Evolutionary conservation across 306 rosid species (phyloP), one percentile per base, ranked within the genome.

Genomic region (Vigna radiata): DNA sequence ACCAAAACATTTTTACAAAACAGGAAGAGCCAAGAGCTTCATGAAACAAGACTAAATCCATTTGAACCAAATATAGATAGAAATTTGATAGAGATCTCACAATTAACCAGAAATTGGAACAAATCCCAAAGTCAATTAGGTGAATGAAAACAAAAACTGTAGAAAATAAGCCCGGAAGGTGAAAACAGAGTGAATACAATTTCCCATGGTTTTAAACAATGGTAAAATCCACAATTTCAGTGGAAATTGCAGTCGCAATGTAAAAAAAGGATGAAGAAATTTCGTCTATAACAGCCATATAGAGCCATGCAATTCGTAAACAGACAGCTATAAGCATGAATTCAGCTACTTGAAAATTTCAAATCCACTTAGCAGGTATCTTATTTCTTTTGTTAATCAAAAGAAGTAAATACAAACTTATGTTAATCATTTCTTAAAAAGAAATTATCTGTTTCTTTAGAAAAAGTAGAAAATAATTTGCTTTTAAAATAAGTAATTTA

Each of bases 111-210:
- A 41, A 8, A n/a, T n/a, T n/a, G n/a, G n/a, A 36, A 14, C 27
- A 52, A 72, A 7, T 19, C 4, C 58, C 17, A 55, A 18, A 77
- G 11, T 27, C 60, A 44, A 64, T 64, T 4, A 39, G 31, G 29
- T 41, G 17, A 65, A 65, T 6, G 21, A 70, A 63, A 47, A 17
- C 43, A 55, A 33, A 15, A 21, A 64, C 41, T 1, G 19, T 33
- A 49, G 29, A 37, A 61, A 79, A 78, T 8, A 16, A 60, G 52
- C 19, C n/a, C 62, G 44, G 56, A 7, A 58, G 6, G 52, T 13
- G 49, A 25, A 82, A 76, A 43, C 74, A n/a, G 63, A 2, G 8
- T 7, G 29, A 8, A 29, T 29, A 17, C 18, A 66, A 61, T 37
- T 37, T 37, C 43, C 8, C 10, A 37, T 37, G 43, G 43, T 37